Evolutionary conservation across 345 rosid species (phyloP).

Genomic region (Rhodamnia rubescens): DNA sequence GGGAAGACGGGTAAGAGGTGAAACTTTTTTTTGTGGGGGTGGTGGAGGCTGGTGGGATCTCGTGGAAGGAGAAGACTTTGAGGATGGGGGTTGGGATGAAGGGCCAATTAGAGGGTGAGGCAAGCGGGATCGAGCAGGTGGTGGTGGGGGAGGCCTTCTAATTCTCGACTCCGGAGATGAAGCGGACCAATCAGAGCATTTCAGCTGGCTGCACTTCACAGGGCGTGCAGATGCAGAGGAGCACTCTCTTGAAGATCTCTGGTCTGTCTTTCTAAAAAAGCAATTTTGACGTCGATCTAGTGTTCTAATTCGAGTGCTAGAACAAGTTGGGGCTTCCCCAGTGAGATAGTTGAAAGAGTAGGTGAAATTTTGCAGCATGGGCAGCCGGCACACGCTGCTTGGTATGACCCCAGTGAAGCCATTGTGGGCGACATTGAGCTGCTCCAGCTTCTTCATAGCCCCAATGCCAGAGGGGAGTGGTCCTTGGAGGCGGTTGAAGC

Average conservation of each 20-base stretch:
- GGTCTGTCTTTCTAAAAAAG: constrained; percentile 22
- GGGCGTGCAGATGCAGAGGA: constrained; percentile 36
- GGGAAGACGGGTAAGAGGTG: constrained; percentile 5
- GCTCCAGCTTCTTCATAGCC: constrained; percentile 39
- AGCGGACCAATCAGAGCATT: constrained; percentile 24
- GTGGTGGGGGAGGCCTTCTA: neutral
- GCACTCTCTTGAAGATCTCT: constrained; percentile 58
- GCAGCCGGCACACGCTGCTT: constrained; percentile 35
- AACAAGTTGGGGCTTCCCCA: constrained; percentile 33
- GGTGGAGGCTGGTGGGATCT: neutral
- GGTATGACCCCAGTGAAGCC: constrained; percentile 52
- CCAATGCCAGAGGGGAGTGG: constrained; percentile 40
- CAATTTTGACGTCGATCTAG: constrained; percentile 45
- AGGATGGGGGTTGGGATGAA: constrained; percentile 12
- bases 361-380: constrained; percentile 44
- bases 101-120: neutral
- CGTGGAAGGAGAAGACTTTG: constrained; percentile 4
- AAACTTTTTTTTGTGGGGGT: constrained; percentile 2
- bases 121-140: constrained; percentile 1
- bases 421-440: constrained; percentile 48
- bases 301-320: neutral
- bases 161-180: constrained; percentile 10
- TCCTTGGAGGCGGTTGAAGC: constrained; percentile 53
- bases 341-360: constrained; percentile 48
- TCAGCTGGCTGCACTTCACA: constrained; percentile 32